Base-by-base conservation (phyloP, 1,284 basidiomycete species). In the Trichosporon coremiiforme region DNA sequence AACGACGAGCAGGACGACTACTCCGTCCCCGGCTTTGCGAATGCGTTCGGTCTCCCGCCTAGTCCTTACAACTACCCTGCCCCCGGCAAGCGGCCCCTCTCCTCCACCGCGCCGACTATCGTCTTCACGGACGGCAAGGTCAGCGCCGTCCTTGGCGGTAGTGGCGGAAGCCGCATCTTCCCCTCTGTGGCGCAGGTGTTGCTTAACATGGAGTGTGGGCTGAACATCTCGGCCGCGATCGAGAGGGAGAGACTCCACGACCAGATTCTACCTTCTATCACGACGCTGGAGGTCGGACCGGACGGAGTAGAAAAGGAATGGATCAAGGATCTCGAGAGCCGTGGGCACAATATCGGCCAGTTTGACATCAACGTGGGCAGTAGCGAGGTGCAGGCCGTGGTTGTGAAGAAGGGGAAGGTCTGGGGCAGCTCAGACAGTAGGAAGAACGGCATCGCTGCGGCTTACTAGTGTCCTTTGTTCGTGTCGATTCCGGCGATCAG, bases 1-100 rank as follows among this genome's bases (percentile, higher is more conserved):
- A 97, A 98, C 78, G 90, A 98, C 78, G 93, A 96, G 85, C 76
- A 77, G 68, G 92, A 94, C 75, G 94, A 97, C 81, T 95, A 95
- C 80, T 90, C 92, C 8, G 90, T 87, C 1, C 94, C 93, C 0
- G 93, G 91, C 4, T 82, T 83, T 20, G 87, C 92, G 6, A 95
- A 97, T 75, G 88, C 86, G 1, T 95, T 94, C 78, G 95, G 93
- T 1, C 85, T 98, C 22, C 89, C 86, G 83, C 90, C 94, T 2
- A 93, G 91, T 20, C 94, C 94, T 8, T 93, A 89, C 84, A 97
- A 97, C 80, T 95, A 92, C 78, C 94, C 94, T 1, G 89, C 89
- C 75, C 87, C 92, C 1, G 88, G 90, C 17, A 98, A 97, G 83
- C 89, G 93, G 73, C 81, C 94, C 0, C 84, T 98, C 10, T 95